phyloP scores from a whole-genome alignment of 1,139 yeast genomes.

The Komagataea norvegica region DNA sequence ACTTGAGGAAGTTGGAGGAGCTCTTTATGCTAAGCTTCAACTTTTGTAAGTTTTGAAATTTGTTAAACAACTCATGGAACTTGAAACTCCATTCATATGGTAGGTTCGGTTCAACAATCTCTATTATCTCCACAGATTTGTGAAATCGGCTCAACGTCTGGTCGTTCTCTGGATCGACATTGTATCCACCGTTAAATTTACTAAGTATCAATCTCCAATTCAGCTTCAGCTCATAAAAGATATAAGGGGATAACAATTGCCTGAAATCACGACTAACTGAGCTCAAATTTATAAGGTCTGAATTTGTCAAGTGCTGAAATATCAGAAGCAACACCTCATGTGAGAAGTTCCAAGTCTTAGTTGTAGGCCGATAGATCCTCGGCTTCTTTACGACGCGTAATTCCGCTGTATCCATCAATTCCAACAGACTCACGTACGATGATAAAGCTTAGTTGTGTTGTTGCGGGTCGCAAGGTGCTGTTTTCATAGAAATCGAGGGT shows the following conservation, averaged over 20 bases:
- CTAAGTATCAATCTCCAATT: constrained; percentile 23
- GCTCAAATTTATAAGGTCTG: constrained; percentile 19
- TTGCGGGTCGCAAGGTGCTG: not conserved
- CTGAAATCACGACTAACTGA: constrained; percentile 9
- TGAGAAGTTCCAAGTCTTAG: constrained; percentile 9
- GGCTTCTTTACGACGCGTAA: not conserved
- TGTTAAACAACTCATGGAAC: constrained; percentile 23
- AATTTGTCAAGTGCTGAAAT: constrained; percentile 14
- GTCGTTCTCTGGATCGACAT: not conserved
- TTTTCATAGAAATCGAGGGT: not conserved
- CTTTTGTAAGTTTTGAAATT: constrained; percentile 20
- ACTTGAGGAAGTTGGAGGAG: constrained; percentile 30
- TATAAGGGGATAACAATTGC: constrained; percentile 22
- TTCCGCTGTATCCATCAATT: not conserved
- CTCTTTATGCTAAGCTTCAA: constrained; percentile 24
- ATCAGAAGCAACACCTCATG: constrained; percentile 14
- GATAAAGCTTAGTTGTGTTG: not conserved
- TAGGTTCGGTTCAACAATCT: constrained; percentile 25
- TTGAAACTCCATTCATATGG: constrained; percentile 31
- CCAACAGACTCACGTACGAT: not conserved
- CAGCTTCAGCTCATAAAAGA: constrained; percentile 23
- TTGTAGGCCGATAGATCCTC: not conserved
- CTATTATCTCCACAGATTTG: constrained; percentile 21
- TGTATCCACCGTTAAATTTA: constrained; percentile 4
- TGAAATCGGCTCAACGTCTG: not conserved